Evolutionary conservation across 2,329 filamentous ascomycete species (phyloP).

Genomic region (Talaromyces sp.): DNA sequence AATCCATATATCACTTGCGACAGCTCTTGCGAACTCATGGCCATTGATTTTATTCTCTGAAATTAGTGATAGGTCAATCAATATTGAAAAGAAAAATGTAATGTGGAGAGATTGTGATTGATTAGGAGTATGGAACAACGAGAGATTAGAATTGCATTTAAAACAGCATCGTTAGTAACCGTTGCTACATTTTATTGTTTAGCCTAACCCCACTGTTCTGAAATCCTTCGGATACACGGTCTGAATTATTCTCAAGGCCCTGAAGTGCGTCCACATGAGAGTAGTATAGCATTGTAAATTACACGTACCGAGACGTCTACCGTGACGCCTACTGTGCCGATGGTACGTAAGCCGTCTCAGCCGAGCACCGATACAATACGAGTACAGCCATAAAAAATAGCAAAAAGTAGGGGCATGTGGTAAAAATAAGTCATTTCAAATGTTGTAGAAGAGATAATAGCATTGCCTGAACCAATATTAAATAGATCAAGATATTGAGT

Average conservation of each 20-base stretch:
- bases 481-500: background rate
- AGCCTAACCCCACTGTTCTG: background rate
- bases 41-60: background rate
- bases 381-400: background rate
- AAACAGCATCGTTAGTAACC: background rate
- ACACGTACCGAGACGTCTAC: background rate
- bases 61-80: background rate
- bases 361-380: background rate
- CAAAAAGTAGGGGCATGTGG: too few species aligned
- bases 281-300: background rate
- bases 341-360: background rate
- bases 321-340: too few species aligned
- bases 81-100: background rate
- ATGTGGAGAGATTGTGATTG: background rate
- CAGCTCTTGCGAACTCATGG: background rate
- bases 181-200: background rate
- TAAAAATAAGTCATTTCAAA: background rate
- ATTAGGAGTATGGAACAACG: background rate
- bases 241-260: background rate
- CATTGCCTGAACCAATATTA: background rate
- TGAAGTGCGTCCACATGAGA: background rate
- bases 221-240: background rate
- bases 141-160: background rate
- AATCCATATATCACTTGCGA: background rate
- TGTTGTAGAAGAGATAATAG: background rate